Base-by-base conservation (phyloP, 2,329 filamentous ascomycete genomes). In the Raffaelea ambrosiae region DNA sequence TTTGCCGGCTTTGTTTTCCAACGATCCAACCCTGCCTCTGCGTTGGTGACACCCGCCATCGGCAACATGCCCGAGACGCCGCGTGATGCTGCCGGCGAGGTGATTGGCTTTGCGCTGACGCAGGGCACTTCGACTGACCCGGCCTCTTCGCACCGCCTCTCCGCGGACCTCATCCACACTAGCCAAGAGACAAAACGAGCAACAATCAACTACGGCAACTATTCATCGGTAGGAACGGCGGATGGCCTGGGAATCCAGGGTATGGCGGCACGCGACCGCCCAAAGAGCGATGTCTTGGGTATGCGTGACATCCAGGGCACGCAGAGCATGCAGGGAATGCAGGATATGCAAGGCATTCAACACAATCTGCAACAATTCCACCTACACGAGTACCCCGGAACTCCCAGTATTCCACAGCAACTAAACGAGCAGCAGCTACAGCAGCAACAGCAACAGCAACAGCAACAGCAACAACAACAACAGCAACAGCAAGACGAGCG, bases 1-100 rank as follows among this genome's bases (percentile, higher is more conserved):
- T 81, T 81, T 59, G 71, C 76, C 5, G 76, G 76, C 3, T 81
- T 81, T 51, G 69, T 72, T 10, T 81, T 81, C 49, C 71, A 79
- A 54, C 66, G 72, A 43, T 79, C 77, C 4, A 70, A 73, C 16
- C 69, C 74, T 8, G 61, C 63, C 14, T 80, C 76, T 8, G 67
- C 69, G 1, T 56, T 78, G 43, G 58, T 69, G 5, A 81, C 70
- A 47, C 77, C 79, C 16, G 61, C 63, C 8, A 72, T 67, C 44
- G 65, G 70, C 13, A 72, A 66, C 0, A 59, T 76, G 48, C 52
- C 70, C 3, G 13, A 7, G 18, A 82, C 79, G 1, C 78, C 80
- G 10, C 68, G 77, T 51, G 78, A 83, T 58, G 63, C 65, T 1
- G 66, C 68, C 44, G 77, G 77, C 5, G 69, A 73, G 40, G 67